phyloP scores from a whole-genome alignment of 805 yeast species.

The Zygoascus bituminiphila region DNA sequence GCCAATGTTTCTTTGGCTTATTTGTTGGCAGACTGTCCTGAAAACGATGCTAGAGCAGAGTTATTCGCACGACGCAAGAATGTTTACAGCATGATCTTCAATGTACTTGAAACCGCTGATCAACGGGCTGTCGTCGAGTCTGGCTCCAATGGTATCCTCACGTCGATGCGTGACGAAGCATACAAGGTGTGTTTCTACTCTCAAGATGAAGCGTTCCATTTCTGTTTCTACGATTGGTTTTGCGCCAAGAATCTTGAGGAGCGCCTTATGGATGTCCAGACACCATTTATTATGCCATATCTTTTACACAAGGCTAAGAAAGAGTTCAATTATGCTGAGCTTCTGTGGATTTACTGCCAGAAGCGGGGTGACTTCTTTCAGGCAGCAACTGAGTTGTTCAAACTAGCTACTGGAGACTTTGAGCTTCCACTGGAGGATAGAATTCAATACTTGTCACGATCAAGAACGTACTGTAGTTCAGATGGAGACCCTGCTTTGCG shows the following conservation, averaged over 20 bases:
- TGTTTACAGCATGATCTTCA: conserved; percentile 68
- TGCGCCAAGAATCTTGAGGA: conserved; percentile 69
- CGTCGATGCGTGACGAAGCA: conserved; percentile 52
- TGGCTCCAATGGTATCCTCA: background rate
- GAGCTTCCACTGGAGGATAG: conserved; percentile 60
- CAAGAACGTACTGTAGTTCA: conserved; percentile 87
- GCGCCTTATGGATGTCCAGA: conserved; percentile 66
- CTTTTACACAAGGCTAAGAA: conserved; percentile 43
- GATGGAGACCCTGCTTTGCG: conserved; percentile 67
- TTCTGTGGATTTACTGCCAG: conserved; percentile 84
- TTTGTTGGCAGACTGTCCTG: conserved; percentile 42
- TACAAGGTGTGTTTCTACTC: conserved; percentile 67
- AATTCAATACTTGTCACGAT: conserved; percentile 82
- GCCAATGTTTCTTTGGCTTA: conserved; percentile 52
- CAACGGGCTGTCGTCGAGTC: conserved; percentile 28
- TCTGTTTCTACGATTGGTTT: conserved; percentile 88
- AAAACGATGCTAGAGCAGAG: conserved; percentile 43
- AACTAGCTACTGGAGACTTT: conserved; percentile 58
- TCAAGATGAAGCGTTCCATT: conserved; percentile 81
- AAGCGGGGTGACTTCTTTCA: conserved; percentile 67
- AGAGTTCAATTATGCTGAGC: conserved; percentile 65
- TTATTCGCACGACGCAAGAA: conserved; percentile 46
- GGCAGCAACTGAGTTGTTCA: conserved; percentile 77
- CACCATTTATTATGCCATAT: conserved; percentile 72
- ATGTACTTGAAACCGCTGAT: conserved; percentile 65